phyloP scores from a whole-genome alignment of 1,284 basidiomycete species.

The Ceratobasidium sp. region DNA sequence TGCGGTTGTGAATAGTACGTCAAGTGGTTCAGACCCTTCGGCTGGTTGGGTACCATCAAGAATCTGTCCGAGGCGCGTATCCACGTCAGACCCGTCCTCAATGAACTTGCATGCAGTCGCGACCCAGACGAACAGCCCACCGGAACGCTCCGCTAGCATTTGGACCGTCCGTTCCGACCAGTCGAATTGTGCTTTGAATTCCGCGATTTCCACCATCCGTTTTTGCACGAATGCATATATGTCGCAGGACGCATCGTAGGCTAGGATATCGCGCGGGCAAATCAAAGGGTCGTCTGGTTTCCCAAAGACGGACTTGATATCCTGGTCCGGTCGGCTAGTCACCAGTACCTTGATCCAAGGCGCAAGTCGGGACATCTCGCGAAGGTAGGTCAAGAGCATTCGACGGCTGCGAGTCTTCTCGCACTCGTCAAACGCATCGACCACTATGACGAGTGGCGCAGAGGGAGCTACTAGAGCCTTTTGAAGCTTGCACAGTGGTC shows the following conservation, averaged over 20 bases:
- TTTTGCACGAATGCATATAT: not conserved
- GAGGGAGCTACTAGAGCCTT: not conserved
- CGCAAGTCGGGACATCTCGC: slow-evolving; percentile 5
- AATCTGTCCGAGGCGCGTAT: not conserved
- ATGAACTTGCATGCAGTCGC: slow-evolving; percentile 33
- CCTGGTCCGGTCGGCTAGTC: slow-evolving; percentile 40
- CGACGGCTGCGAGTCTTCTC: not conserved
- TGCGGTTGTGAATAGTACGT: slow-evolving; percentile 28
- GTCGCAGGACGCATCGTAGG: slow-evolving; percentile 15
- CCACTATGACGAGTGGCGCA: not conserved
- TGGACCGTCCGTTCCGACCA: slow-evolving; percentile 1
- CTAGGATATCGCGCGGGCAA: not conserved
- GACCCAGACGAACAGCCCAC: slow-evolving; percentile 18
- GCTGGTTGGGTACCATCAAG: slow-evolving; percentile 17
- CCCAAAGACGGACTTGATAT: slow-evolving; percentile 4
- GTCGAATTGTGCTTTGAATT: not conserved
- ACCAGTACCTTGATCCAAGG: slow-evolving; percentile 36
- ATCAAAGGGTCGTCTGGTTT: not conserved
- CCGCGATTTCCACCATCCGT: slow-evolving; percentile 4
- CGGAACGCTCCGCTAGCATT: not conserved
- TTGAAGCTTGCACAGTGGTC: not conserved
- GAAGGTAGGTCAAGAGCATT: not conserved
- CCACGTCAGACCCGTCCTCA: not conserved
- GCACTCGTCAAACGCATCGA: slow-evolving; percentile 32
- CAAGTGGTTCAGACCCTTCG: slow-evolving; percentile 5